These are phyloP conservation scores for Fusarium acutatum DNA, from an alignment of 2,329 filamentous ascomycete species.

Conservation along the genomic window DNA sequence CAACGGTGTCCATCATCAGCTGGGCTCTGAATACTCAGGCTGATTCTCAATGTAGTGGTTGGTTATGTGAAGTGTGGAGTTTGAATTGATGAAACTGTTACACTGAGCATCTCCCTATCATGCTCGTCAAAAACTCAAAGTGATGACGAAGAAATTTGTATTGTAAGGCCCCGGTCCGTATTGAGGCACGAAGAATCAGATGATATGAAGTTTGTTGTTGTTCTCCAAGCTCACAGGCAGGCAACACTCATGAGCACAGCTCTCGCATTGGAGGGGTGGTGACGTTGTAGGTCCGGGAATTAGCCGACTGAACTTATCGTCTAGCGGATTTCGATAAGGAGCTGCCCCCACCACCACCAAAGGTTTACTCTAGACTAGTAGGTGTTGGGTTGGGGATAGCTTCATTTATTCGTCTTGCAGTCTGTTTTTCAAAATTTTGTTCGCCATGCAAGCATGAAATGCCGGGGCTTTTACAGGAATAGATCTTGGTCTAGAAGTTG, in stretches of 20 bases:
- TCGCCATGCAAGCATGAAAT: no score
- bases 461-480: no score
- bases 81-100: conserved; percentile 6
- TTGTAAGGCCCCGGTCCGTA: background rate
- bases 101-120: conserved; percentile 2
- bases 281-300: conserved; percentile 30
- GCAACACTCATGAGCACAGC: conserved; percentile 34
- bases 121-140: background rate
- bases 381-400: conserved; percentile 14
- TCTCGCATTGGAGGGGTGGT: conserved; percentile 30
- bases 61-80: conserved; percentile 20
- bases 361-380: background rate
- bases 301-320: conserved; percentile 23
- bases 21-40: background rate
- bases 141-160: background rate
- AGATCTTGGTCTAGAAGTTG: background rate
- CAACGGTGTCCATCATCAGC: conserved; percentile 45
- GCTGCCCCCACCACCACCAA: conserved; percentile 19
- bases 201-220: conserved; percentile 9
- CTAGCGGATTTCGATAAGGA: conserved; percentile 11
- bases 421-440: background rate
- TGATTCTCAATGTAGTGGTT: background rate
- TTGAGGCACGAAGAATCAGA: background rate
- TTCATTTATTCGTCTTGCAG: background rate
- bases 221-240: conserved; percentile 29